Conservation (phyloP, 179 eudicot genomes). For the Actinidia chinensis region DNA sequence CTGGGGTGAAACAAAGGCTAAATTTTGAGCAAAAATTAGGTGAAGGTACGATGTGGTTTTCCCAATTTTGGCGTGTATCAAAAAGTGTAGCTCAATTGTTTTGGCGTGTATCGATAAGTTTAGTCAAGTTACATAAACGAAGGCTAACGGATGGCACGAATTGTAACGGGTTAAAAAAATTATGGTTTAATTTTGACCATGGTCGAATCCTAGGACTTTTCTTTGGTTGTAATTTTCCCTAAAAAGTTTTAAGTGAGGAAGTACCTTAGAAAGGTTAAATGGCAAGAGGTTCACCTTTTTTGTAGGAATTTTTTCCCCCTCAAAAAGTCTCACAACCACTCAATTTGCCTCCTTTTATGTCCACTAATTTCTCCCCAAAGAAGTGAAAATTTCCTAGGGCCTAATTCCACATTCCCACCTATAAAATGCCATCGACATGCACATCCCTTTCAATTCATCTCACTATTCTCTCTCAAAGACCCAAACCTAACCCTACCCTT, state of each 20-base stretch:
- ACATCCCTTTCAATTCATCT: background rate
- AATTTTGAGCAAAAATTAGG: too few relatives aligned
- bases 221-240: background rate
- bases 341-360: background rate
- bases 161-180: background rate
- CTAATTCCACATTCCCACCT: background rate
- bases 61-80: too few relatives aligned
- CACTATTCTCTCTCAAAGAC: background rate
- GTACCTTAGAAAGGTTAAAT: background rate
- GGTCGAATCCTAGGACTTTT: background rate
- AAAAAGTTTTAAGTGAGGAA: background rate
- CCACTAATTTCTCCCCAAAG: background rate
- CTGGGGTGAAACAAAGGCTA: too few relatives aligned
- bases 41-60: too few relatives aligned
- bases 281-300: too few relatives aligned
- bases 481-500: background rate
- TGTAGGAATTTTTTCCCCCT: too few relatives aligned
- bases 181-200: background rate
- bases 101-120: too few relatives aligned
- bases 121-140: too few relatives aligned
- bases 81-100: too few relatives aligned
- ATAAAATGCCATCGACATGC: background rate
- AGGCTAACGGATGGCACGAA: too few relatives aligned
- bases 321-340: background rate
- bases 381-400: background rate